phyloP scores from a whole-genome alignment of 768 basidiomycete species.

The Suillus luteus region DNA sequence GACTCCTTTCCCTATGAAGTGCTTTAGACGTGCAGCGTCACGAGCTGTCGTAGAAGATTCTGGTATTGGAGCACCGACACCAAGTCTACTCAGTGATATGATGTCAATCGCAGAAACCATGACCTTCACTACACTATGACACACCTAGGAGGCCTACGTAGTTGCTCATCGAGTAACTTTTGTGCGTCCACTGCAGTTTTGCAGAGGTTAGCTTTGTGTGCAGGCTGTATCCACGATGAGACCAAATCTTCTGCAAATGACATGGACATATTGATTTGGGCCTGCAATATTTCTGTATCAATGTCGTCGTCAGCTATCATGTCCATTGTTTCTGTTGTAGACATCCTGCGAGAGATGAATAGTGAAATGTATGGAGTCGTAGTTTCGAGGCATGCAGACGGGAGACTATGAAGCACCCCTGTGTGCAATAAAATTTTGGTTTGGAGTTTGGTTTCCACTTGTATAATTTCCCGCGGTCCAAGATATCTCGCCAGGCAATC shows the following conservation, averaged over 20 bases:
- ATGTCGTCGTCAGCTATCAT: conserved; percentile 52
- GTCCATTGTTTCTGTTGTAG: conserved; percentile 23
- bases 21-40: conserved; percentile 64
- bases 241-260: conserved; percentile 73
- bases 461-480: conserved; percentile 2
- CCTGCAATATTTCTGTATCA: conserved; percentile 70
- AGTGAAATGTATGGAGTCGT: conserved; percentile 8
- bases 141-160: conserved; percentile 73
- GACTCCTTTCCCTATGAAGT: conserved; percentile 50
- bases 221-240: conserved; percentile 74
- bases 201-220: conserved; percentile 39
- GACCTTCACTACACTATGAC: conserved; percentile 14
- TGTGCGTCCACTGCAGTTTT: conserved; percentile 38
- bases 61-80: conserved; percentile 70
- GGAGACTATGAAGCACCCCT: not conserved
- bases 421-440: not conserved
- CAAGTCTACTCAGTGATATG: conserved; percentile 49
- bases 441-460: not conserved
- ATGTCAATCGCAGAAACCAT: conserved; percentile 12
- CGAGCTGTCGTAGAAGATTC: conserved; percentile 45
- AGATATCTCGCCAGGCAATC: not conserved
- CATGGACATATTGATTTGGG: conserved; percentile 82
- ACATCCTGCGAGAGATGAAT: conserved; percentile 23
- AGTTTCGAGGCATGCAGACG: conserved; percentile 7
- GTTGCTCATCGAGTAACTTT: conserved; percentile 63